These are phyloP conservation scores for Olyra latifolia DNA, from an alignment of 176 grass and related monocot genomes.

Conservation along the genomic window DNA sequence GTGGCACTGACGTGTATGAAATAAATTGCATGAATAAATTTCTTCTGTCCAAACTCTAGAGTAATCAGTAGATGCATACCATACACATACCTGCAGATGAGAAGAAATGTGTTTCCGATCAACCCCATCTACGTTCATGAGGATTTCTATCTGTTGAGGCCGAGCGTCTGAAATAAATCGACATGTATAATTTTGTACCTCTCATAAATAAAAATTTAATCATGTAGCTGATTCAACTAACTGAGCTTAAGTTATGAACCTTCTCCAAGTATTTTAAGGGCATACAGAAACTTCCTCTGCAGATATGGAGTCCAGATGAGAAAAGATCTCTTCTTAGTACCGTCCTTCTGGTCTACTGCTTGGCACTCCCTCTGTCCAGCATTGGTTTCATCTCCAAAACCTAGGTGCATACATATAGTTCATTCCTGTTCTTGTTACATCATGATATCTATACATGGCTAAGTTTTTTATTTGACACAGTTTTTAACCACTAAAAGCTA, in stretches of 20 bases:
- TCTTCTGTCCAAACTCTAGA: neutral
- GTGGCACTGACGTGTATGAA: neutral
- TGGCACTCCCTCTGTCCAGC: no score
- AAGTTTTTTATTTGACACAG: neutral
- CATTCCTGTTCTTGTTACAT: neutral
- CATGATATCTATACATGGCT: neutral
- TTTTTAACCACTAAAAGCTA: neutral
- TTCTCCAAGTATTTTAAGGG: conserved; percentile 33
- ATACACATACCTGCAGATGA: conserved; percentile 32
- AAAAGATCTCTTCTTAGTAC: neutral
- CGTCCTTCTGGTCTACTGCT: neutral
- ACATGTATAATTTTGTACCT: neutral
- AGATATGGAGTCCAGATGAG: conserved; percentile 40
- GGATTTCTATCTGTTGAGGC: conserved; percentile 23
- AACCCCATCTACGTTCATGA: conserved; percentile 26
- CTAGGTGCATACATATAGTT: neutral
- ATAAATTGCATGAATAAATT: neutral
- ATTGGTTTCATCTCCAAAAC: neutral
- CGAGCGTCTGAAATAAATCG: conserved; percentile 22
- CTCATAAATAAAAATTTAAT: neutral
- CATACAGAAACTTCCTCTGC: conserved; percentile 28
- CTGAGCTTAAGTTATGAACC: neutral
- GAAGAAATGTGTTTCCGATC: conserved; percentile 22
- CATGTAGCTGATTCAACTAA: neutral
- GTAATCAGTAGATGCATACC: neutral